Base-by-base conservation (phyloP, 164 flowering plant genomes). In the Magnolia kwangsiensis region DNA sequence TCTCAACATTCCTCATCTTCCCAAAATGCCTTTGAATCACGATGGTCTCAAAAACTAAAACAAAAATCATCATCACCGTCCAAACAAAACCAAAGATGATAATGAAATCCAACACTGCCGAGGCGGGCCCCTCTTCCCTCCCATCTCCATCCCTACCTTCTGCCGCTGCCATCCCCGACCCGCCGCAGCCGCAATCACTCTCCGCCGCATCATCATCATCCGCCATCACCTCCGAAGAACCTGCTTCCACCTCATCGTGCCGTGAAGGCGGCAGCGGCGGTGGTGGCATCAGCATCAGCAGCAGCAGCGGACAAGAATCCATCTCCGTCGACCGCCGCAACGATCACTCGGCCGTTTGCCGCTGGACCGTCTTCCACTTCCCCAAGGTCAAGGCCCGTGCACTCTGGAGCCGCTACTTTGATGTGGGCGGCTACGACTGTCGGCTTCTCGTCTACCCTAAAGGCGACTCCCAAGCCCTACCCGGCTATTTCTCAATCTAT, bases 351-450 rank as follows among this genome's bases (percentile, higher is more conserved):
- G 96, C 95, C 5, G 77, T 91, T 2, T 95, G 96, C 84, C 81
- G 86, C 68, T 95, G 99, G 99, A 90, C 94, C 59, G 89, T 95
- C 50, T 81, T 81, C 29, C 90, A 87, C 79, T 93, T 95, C 74
- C 87, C 96, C 0, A 87, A 85, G 74, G 81, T 89, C 67, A 95
- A 89, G 77, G 89, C 96, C 58, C 84, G 95, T 85, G 89, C 96
- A 50, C 83, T 95, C 8, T 92, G 96, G 98, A 91, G 96, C 79
- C 89, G 90, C 74, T 93, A 95, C 78, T 95, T 95, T 74, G 97
- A 93, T 76, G 99, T 95, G 0, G 98, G 99, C 3, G 97, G 96
- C 14, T 95, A 82, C 72, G 99, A 95, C 83, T 95, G 98, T 75
- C 90, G 99, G 8, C 81, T 95, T 50, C 80, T 95, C 8, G 83